Base-by-base conservation (phyloP, 352 stramenopile genomes). In the Halophytophthora polymorphica region DNA sequence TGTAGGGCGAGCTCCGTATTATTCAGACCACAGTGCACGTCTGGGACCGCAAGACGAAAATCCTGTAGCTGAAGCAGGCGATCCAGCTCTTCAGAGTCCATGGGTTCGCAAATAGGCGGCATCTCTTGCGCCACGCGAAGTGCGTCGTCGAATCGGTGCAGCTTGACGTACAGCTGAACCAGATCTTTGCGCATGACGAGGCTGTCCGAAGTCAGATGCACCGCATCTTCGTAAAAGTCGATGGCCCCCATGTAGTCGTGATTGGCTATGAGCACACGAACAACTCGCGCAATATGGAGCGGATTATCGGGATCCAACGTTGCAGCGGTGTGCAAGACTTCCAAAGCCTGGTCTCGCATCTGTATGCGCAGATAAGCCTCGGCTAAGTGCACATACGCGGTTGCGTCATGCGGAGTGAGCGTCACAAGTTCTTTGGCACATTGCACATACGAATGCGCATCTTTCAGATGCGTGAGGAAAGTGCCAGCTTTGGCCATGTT, bases 401-500 rank as follows among this genome's bases (percentile, higher is more conserved):
- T 52, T 3, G 69, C 69, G 15, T 89, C 67, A 23, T 67, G 87
- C 14, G 84, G 86, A 18, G 85, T 88, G 13, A 84, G 65, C 14
- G 83, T 72, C 21, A 96, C 89, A 13, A 98, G 68, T 36, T 97
- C 82, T 55, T 90, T 71, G 57, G 90, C 97, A 56, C 90, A 97
- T 8, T 83, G 76, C 15, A 77, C 83, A 65, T 96, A 98, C 33
- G 81, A 59, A 21, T 84, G 55, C 53, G 96, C 97, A 68, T 98
- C 91, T 38, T 97, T 95, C 43, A 83, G 74, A 53, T 97, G 83
- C 46, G 83, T 83, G 18, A 98, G 70, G 50, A 94, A 97, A 45
- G 98, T 97, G 45, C 96, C 86, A 14, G 93, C 94, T 56, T 98
- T 98, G 48, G 96, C 71, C 61, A 96, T 90, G 60, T 97, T 88